Conservation (phyloP, 1,139 yeast genomes). For the Blastobotrys apis region DNA sequence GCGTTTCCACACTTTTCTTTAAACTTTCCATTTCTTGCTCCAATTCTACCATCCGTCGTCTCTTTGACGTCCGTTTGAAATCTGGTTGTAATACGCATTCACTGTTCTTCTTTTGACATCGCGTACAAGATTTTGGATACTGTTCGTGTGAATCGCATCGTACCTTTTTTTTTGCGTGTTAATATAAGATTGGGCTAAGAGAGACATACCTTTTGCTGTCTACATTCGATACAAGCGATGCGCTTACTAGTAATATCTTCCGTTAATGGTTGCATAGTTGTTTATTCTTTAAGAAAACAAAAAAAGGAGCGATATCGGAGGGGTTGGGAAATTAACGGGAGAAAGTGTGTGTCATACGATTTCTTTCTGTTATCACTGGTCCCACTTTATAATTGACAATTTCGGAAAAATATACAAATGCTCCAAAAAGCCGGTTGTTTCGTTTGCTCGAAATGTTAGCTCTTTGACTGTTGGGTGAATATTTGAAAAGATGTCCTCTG, state of each 20-base stretch:
- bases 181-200: not conserved
- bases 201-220: slow-evolving; percentile 69
- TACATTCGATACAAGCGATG: slow-evolving; percentile 91
- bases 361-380: too few species aligned
- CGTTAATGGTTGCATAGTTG: too few species aligned
- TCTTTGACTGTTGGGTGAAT: too few species aligned
- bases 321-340: too few species aligned
- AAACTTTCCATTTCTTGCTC: slow-evolving; percentile 74
- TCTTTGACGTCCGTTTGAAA: slow-evolving; percentile 81
- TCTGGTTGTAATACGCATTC: slow-evolving; percentile 72
- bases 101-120: slow-evolving; percentile 68
- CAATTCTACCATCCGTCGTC: slow-evolving; percentile 71
- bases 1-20: slow-evolving; percentile 50
- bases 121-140: slow-evolving; percentile 75
- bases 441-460: too few species aligned
- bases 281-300: too few species aligned
- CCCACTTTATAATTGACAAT: too few species aligned
- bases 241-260: slow-evolving; percentile 47
- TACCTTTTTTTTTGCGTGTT: slow-evolving; percentile 33
- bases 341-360: too few species aligned
- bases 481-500: too few species aligned
- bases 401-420: too few species aligned
- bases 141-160: slow-evolving; percentile 81
- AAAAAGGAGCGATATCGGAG: too few species aligned
- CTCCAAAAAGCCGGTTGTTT: too few species aligned